Conservation (phyloP, 306 rosid species). For the Bauhinia variegata region DNA sequence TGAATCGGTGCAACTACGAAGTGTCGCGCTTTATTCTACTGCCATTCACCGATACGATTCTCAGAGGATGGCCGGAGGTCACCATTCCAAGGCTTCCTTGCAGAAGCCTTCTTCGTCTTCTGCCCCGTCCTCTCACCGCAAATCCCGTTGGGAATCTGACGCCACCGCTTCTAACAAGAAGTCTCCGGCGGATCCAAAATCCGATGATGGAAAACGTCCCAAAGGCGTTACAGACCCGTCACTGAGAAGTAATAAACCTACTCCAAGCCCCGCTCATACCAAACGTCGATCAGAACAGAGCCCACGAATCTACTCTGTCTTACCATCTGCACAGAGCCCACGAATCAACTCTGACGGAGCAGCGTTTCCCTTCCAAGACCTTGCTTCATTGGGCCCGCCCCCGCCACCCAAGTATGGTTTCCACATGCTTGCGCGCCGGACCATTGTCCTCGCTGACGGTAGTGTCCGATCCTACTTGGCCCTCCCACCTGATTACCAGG, state of each 20-base stretch:
- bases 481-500: constrained; percentile 86
- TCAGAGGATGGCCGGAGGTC: constrained; percentile 76
- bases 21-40: background rate
- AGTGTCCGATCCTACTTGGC: constrained; percentile 89
- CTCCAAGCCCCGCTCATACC: constrained; percentile 45
- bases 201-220: constrained; percentile 41
- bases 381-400: constrained; percentile 62
- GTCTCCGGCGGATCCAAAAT: constrained; percentile 43
- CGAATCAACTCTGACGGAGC: constrained; percentile 42
- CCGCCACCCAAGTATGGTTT: constrained; percentile 92
- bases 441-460: constrained; percentile 86
- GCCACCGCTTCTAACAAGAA: constrained; percentile 22
- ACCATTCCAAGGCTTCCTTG: constrained; percentile 47
- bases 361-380: constrained; percentile 57
- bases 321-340: constrained; percentile 32
- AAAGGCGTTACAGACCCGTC: constrained; percentile 44
- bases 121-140: constrained; percentile 58
- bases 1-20: background rate
- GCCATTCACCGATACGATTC: background rate
- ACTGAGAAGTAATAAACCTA: constrained; percentile 43
- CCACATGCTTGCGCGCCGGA: constrained; percentile 97
- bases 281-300: constrained; percentile 39
- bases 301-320: constrained; percentile 38
- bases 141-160: constrained; percentile 81
- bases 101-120: constrained; percentile 52